Evolutionary conservation across 1,139 yeast genomes (phyloP).

Genomic region (Geotrichum restrictum): DNA sequence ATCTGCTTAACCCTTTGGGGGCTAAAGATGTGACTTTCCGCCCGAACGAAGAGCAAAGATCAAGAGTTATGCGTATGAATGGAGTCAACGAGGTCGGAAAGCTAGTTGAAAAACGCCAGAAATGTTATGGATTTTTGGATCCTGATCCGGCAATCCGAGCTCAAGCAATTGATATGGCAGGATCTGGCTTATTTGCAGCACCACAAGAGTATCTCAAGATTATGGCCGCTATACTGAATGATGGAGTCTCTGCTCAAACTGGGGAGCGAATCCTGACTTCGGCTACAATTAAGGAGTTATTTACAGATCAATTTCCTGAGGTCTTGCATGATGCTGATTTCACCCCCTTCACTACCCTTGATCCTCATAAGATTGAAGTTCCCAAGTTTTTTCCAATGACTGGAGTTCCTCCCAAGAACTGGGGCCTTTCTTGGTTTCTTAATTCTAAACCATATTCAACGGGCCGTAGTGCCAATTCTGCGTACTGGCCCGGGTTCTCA

Average conservation of each 20-base stretch:
- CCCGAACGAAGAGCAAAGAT: not conserved
- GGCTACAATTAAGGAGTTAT: conserved; percentile 25
- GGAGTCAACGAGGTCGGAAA: conserved; percentile 7
- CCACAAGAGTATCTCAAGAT: conserved; percentile 46
- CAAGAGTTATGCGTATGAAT: conserved; percentile 13
- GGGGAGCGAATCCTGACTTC: conserved; percentile 33
- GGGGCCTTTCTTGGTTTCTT: conserved; percentile 27
- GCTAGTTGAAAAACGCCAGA: not conserved
- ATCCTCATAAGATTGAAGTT: conserved; percentile 4
- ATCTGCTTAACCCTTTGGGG: conserved; percentile 7
- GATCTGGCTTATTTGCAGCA: conserved; percentile 47
- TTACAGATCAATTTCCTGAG: conserved; percentile 26
- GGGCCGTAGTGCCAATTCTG: conserved; percentile 43
- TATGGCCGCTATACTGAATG: conserved; percentile 45
- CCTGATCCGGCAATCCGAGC: too few relatives aligned
- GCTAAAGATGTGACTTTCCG: conserved; percentile 3
- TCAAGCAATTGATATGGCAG: conserved; percentile 39
- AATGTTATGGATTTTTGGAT: not conserved
- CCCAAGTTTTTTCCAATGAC: conserved; percentile 21
- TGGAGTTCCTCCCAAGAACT: conserved; percentile 23
- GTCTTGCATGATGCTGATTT: too few relatives aligned
- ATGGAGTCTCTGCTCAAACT: conserved; percentile 36
- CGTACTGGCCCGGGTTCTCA: conserved; percentile 48
- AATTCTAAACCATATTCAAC: conserved; percentile 31
- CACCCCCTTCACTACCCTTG: conserved; percentile 23